Percentiles rank a stretch among this genome's conserved stretches.
phyloP scores from a whole-genome alignment of 2,329 filamentous ascomycete species.

The Sclerotinia minor region DNA sequence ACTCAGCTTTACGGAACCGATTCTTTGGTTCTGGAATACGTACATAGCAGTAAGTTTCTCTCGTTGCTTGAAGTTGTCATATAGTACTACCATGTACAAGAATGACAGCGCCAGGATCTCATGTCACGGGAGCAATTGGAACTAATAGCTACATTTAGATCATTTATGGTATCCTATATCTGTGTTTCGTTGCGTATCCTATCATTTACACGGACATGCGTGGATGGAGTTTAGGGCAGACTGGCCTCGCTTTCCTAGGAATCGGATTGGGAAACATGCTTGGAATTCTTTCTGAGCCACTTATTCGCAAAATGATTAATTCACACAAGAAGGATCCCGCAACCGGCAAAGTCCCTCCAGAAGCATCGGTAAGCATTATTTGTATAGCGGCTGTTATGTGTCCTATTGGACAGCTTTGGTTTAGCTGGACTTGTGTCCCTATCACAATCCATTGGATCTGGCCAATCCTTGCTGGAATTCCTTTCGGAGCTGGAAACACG shows the following conservation, averaged over 20 bases:
- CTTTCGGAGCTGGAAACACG: slow-evolving; percentile 76
- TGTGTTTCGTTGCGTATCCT: slow-evolving; percentile 89
- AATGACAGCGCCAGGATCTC: background rate
- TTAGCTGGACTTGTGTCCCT: slow-evolving; percentile 85
- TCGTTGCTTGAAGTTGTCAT: background rate
- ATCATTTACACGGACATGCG: slow-evolving; percentile 74
- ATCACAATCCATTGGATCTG: slow-evolving; percentile 76
- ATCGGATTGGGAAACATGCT: slow-evolving; percentile 64
- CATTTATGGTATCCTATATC: slow-evolving; percentile 82
- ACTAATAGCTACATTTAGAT: slow-evolving; percentile 44
- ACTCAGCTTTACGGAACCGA: slow-evolving; percentile 78
- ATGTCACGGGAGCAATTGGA: background rate
- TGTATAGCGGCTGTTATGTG: slow-evolving; percentile 74
- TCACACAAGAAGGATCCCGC: slow-evolving; percentile 70
- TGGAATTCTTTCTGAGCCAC: slow-evolving; percentile 63
- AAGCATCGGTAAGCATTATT: slow-evolving; percentile 79
- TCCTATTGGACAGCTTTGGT: slow-evolving; percentile 78
- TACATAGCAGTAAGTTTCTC: slow-evolving; percentile 57
- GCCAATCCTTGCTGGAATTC: slow-evolving; percentile 74
- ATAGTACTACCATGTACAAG: background rate
- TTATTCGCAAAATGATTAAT: slow-evolving; percentile 77
- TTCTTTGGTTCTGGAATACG: slow-evolving; percentile 69
- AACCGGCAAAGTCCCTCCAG: slow-evolving; percentile 72
- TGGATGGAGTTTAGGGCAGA: slow-evolving; percentile 72
- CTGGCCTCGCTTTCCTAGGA: slow-evolving; percentile 77